These are phyloP conservation scores for Neofusicoccum parvum DNA, from an alignment of 2,329 filamentous ascomycete genomes.

Conservation along the genomic window DNA sequence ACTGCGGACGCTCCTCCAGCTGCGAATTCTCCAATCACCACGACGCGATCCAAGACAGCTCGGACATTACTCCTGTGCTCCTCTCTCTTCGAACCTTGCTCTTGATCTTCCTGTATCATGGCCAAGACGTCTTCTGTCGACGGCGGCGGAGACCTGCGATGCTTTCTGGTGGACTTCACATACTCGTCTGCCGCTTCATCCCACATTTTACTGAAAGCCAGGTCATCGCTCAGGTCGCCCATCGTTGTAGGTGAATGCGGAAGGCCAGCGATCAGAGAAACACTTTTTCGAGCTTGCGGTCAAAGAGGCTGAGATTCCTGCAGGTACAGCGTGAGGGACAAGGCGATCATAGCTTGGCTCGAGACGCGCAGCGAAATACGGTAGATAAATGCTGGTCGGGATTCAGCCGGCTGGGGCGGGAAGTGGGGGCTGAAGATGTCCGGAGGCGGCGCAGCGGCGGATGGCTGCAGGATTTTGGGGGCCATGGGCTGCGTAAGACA, in stretches of 20 bases:
- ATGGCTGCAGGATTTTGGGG: too few relatives aligned
- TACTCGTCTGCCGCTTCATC: neutral
- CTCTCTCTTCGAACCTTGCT: neutral
- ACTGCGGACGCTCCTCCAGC: neutral
- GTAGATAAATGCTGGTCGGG: too few relatives aligned
- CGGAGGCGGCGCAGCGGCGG: too few relatives aligned
- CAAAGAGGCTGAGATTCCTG: neutral
- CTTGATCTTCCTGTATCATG: neutral
- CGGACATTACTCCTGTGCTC: neutral
- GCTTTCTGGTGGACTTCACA: neutral
- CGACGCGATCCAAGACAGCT: neutral
- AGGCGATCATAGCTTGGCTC: too few relatives aligned
- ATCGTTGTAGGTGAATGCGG: constrained; percentile 34
- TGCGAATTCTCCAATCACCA: neutral
- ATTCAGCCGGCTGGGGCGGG: too few relatives aligned
- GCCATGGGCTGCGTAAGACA: too few relatives aligned
- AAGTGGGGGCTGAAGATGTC: too few relatives aligned
- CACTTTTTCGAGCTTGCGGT: neutral
- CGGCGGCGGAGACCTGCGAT: neutral
- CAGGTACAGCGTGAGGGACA: too few relatives aligned
- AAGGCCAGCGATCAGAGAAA: neutral
- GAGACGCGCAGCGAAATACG: too few relatives aligned
- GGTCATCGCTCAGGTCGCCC: constrained; percentile 17
- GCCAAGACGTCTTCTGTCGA: neutral
- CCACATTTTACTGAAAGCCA: neutral